phyloP scores from a whole-genome alignment of 2,329 filamentous ascomycete genomes.

The Pseudofabraea citricarpa region DNA sequence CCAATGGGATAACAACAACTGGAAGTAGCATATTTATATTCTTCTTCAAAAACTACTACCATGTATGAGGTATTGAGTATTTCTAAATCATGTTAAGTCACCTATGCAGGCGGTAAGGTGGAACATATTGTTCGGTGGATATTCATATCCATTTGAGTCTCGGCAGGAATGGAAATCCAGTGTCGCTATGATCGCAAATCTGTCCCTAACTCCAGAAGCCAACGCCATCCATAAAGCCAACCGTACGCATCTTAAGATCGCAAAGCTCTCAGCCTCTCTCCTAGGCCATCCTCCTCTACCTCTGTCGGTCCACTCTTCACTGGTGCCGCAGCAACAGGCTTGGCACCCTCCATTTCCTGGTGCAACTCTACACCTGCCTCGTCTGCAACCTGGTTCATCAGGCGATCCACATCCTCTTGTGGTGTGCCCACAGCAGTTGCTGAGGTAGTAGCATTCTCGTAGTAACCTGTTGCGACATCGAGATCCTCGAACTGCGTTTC shows the following conservation, averaged over 20 bases:
- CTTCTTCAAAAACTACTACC: too few species aligned
- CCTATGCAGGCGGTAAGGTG: too few species aligned
- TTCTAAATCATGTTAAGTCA: too few species aligned
- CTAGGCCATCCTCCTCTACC: constrained; percentile 73
- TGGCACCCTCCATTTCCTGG: constrained; percentile 61
- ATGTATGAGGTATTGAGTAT: too few species aligned
- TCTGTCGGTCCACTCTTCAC: constrained; percentile 63
- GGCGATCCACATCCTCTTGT: constrained; percentile 80
- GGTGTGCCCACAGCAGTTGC: constrained; percentile 70
- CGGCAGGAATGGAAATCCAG: too few species aligned
- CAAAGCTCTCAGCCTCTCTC: constrained; percentile 50
- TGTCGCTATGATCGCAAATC: too few species aligned
- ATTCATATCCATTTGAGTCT: too few species aligned
- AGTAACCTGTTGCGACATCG: constrained; percentile 45
- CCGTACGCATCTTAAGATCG: constrained; percentile 33
- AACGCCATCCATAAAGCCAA: too few species aligned
- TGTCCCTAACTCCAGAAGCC: too few species aligned
- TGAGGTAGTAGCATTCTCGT: constrained; percentile 78
- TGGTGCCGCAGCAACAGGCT: constrained; percentile 53
- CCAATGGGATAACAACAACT: too few species aligned
- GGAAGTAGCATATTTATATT: too few species aligned
- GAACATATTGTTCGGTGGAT: too few species aligned
- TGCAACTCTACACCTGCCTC: constrained; percentile 81
- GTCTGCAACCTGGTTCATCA: constrained; percentile 82
- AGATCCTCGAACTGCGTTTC: constrained; percentile 50